Evolutionary conservation across 140 eudicot genomes (phyloP).

Genomic region (Senecio squalidus): DNA sequence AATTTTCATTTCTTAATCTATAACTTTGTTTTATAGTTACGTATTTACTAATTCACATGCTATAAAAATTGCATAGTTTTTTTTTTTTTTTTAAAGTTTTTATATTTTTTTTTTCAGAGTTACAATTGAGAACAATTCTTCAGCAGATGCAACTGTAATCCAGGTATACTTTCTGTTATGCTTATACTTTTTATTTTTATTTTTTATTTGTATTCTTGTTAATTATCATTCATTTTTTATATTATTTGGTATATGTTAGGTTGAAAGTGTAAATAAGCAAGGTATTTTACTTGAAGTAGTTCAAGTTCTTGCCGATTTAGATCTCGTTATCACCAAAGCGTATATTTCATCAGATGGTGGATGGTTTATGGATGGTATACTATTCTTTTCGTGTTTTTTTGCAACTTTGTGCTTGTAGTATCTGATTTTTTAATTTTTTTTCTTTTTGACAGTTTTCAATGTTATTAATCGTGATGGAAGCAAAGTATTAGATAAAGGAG

Average conservation of each 20-base stretch:
- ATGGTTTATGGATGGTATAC: slow-evolving; percentile 97
- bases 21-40: too few relatives aligned
- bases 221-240: neutral
- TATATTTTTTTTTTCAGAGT: slow-evolving; percentile 54
- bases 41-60: neutral
- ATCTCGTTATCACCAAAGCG: slow-evolving; percentile 75
- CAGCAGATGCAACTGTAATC: slow-evolving; percentile 74
- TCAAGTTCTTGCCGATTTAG: slow-evolving; percentile 81
- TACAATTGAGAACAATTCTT: slow-evolving; percentile 65
- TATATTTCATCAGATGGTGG: slow-evolving; percentile 94
- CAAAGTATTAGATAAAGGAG: slow-evolving; percentile 58
- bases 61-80: neutral
- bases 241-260: slow-evolving; percentile 29
- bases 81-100: neutral
- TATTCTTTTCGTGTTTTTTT: neutral
- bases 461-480: slow-evolving; percentile 63
- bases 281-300: slow-evolving; percentile 91
- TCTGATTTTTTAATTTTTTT: slow-evolving; percentile 15
- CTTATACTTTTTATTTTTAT: neutral
- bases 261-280: slow-evolving; percentile 88
- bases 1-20: too few relatives aligned
- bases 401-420: neutral
- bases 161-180: slow-evolving; percentile 39
- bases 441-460: slow-evolving; percentile 56
- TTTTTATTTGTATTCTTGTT: neutral